A percentile compares a stretch with the other conserved stretches of the same genome.
These are phyloP conservation scores for Aspergillus bridgeri DNA, from an alignment of 495 filamentous ascomycete species.

Conservation along the genomic window DNA sequence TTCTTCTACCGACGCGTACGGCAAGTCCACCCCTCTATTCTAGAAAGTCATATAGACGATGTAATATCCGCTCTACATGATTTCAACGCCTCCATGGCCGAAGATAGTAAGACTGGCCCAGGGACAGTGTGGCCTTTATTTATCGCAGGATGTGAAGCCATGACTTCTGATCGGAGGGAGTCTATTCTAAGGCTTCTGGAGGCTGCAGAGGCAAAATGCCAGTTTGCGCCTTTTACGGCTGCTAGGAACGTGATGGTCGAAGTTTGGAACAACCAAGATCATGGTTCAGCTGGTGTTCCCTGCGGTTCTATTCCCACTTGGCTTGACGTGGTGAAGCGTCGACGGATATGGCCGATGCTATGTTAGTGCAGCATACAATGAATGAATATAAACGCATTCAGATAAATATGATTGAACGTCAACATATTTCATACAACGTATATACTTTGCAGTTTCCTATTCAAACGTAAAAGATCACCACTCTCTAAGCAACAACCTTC, in stretches of 20 bases:
- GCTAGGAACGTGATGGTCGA: slow-evolving; percentile 28
- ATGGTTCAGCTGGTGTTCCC: slow-evolving; percentile 20
- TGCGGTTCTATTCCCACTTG: slow-evolving; percentile 29
- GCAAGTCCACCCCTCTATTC: slow-evolving; percentile 27
- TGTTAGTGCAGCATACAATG: slow-evolving; percentile 14
- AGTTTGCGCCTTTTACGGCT: slow-evolving; percentile 21
- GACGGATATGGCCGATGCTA: slow-evolving; percentile 31
- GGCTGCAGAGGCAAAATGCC: slow-evolving; percentile 21
- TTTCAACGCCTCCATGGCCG: slow-evolving; percentile 19
- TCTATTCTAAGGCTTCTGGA: slow-evolving; percentile 24
- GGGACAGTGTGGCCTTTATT: slow-evolving; percentile 34
- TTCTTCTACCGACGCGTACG: slow-evolving; percentile 35
- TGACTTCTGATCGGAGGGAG: slow-evolving; percentile 18
- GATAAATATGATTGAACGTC: background rate
- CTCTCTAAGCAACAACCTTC: slow-evolving; percentile 27
- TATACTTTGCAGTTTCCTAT: background rate
- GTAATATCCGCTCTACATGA: slow-evolving; percentile 25
- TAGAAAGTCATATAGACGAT: slow-evolving; percentile 32
- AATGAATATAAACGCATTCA: background rate
- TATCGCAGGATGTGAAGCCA: slow-evolving; percentile 35
- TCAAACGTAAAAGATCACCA: background rate
- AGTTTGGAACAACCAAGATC: slow-evolving; percentile 30
- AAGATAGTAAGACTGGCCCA: slow-evolving; percentile 19
- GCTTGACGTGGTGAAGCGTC: slow-evolving; percentile 24
- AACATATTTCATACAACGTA: background rate